These are phyloP conservation scores for Penicillium parvum DNA, from an alignment of 495 filamentous ascomycete genomes.

Conservation along the genomic window DNA sequence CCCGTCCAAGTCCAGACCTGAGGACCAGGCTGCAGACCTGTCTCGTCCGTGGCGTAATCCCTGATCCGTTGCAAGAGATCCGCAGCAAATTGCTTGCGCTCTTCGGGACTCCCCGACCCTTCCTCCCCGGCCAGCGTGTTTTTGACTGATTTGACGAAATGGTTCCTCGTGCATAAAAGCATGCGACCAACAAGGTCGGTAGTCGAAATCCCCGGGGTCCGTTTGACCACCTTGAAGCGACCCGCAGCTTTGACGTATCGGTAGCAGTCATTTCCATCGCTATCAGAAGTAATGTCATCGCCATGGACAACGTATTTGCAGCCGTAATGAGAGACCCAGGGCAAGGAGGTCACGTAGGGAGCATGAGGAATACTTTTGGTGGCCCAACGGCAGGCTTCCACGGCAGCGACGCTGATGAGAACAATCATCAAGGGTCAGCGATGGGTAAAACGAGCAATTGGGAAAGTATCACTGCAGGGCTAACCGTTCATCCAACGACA, in stretches of 20 bases:
- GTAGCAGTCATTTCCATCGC: slow-evolving; percentile 89
- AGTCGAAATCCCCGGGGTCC: slow-evolving; percentile 95
- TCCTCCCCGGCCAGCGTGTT: slow-evolving; percentile 64
- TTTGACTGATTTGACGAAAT: slow-evolving; percentile 77
- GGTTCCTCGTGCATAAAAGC: slow-evolving; percentile 84
- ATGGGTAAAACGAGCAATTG: background rate
- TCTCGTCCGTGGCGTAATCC: slow-evolving; percentile 83
- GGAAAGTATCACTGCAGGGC: slow-evolving; percentile 13
- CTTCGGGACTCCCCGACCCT: slow-evolving; percentile 62
- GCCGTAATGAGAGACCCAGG: slow-evolving; percentile 91
- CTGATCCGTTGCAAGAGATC: slow-evolving; percentile 66
- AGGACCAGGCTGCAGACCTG: slow-evolving; percentile 63
- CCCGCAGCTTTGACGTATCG: slow-evolving; percentile 89
- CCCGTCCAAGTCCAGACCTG: slow-evolving; percentile 76
- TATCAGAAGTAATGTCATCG: slow-evolving; percentile 82
- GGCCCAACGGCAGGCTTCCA: slow-evolving; percentile 92
- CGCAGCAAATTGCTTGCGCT: slow-evolving; percentile 55
- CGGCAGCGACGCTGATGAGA: slow-evolving; percentile 62
- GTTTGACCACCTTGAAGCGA: slow-evolving; percentile 88
- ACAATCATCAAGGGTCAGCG: slow-evolving; percentile 21
- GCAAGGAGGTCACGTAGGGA: slow-evolving; percentile 89
- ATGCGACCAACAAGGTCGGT: slow-evolving; percentile 97
- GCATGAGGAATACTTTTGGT: slow-evolving; percentile 77
- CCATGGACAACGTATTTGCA: slow-evolving; percentile 93
- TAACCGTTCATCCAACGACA: slow-evolving; percentile 85